A percentile compares a stretch with the other conserved stretches of the same genome.
Conservation (phyloP, 371 early-diverging fungal species). For the Smittium mucronatum region DNA sequence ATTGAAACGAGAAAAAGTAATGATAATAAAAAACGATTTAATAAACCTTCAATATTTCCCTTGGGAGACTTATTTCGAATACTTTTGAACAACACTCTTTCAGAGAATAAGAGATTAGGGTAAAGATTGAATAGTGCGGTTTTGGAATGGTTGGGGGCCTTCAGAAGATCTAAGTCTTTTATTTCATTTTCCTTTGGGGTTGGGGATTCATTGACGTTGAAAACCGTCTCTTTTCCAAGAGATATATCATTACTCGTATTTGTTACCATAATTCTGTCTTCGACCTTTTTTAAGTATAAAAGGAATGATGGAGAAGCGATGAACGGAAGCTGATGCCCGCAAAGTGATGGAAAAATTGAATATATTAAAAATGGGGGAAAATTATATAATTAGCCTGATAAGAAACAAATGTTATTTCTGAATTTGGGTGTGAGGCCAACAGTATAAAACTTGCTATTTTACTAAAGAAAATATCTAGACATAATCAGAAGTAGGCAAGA, state of each 20-base stretch:
- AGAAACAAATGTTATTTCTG: too few relatives aligned
- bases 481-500: too few relatives aligned
- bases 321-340: too few relatives aligned
- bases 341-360: too few relatives aligned
- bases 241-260: background rate
- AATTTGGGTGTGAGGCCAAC: too few relatives aligned
- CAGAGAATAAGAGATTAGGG: background rate
- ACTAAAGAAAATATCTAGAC: too few relatives aligned
- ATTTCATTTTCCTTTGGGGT: background rate
- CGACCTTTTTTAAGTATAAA: too few relatives aligned
- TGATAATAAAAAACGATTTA: background rate
- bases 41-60: background rate
- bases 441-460: too few relatives aligned
- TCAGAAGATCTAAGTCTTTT: background rate
- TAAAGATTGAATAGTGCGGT: background rate
- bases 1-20: background rate
- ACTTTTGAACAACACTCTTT: background rate
- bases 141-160: background rate
- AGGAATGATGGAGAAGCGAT: too few relatives aligned
- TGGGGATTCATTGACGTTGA: background rate
- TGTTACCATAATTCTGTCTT: background rate
- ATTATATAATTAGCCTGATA: too few relatives aligned
- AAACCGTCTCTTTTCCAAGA: background rate
- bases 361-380: too few relatives aligned
- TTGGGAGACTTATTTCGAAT: background rate